A percentile compares a stretch with the other conserved stretches of the same genome.
These are phyloP conservation scores for Dictyostelium intermedium DNA, from an alignment of 78 protist genomes.

Conservation along the genomic window DNA sequence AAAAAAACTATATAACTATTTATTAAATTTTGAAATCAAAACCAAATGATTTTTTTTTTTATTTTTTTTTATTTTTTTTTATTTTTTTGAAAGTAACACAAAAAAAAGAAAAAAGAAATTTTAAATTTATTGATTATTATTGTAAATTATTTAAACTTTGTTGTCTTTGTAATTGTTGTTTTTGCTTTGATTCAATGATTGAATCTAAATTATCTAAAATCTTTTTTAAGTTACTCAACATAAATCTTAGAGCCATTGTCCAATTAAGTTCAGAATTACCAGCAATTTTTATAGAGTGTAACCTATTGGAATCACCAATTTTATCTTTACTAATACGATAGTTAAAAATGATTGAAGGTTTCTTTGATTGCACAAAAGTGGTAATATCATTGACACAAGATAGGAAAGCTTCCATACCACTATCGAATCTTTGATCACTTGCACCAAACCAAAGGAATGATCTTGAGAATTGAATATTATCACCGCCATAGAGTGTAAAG, in stretches of 20 bases:
- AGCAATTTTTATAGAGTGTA: slow-evolving; percentile 23
- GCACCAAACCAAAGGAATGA: slow-evolving; percentile 49
- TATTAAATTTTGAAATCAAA: too few species aligned
- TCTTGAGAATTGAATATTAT: slow-evolving; percentile 32
- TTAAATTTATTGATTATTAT: neutral
- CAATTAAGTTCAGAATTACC: slow-evolving; percentile 65
- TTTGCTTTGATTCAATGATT: neutral
- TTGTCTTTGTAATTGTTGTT: neutral
- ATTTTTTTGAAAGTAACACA: neutral
- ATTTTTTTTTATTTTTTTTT: neutral
- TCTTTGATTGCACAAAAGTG: neutral
- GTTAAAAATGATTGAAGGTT: neutral
- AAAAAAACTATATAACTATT: too few species aligned
- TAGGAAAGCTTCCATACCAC: slow-evolving; percentile 67
- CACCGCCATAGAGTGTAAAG: slow-evolving; percentile 64
- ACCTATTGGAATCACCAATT: slow-evolving; percentile 62
- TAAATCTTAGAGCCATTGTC: slow-evolving; percentile 61
- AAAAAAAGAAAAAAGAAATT: neutral
- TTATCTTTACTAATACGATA: slow-evolving; percentile 52
- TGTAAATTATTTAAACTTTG: neutral
- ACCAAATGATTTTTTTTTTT: too few species aligned
- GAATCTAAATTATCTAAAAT: slow-evolving; percentile 20
- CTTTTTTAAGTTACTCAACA: slow-evolving; percentile 3
- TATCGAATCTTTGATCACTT: slow-evolving; percentile 58
- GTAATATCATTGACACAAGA: slow-evolving; percentile 59